phyloP scores from a whole-genome alignment of 768 basidiomycete species.

The Leccinum variicolor region DNA sequence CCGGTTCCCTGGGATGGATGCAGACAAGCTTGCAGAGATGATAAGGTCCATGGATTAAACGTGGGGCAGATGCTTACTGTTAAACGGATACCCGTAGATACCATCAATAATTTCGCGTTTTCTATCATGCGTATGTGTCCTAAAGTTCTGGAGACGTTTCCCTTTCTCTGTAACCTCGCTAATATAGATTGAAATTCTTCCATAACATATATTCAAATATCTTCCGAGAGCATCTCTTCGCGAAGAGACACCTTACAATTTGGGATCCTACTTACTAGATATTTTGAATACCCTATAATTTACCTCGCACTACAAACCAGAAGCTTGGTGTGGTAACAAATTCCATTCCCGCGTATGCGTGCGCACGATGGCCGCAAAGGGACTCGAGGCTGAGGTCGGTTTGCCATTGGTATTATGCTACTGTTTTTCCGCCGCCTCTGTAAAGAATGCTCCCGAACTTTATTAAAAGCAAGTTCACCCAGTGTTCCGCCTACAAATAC shows the following conservation, averaged over 20 bases:
- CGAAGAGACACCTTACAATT: no score
- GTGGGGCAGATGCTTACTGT: neutral
- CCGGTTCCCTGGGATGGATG: conserved; percentile 16
- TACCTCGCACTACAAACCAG: neutral
- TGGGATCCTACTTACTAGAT: neutral
- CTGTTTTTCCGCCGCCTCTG: neutral
- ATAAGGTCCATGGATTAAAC: conserved; percentile 12
- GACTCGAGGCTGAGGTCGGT: neutral
- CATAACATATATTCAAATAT: neutral
- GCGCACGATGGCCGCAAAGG: neutral
- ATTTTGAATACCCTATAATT: no score
- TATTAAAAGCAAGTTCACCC: neutral
- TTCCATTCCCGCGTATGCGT: neutral
- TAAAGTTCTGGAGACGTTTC: neutral
- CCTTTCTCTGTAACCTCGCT: no score
- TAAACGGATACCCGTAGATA: neutral
- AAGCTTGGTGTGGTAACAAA: neutral
- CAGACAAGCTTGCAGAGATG: conserved; percentile 14
- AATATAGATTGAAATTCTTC: neutral
- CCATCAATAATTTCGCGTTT: neutral
- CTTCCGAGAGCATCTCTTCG: neutral
- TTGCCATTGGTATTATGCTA: neutral
- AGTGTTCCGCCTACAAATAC: neutral
- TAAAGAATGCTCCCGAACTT: neutral
- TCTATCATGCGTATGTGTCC: neutral